Evolutionary conservation across 148 eudicot species (phyloP), one percentile per base, ranked within the genome.

Genomic region (Nepenthes mirabilis): DNA sequence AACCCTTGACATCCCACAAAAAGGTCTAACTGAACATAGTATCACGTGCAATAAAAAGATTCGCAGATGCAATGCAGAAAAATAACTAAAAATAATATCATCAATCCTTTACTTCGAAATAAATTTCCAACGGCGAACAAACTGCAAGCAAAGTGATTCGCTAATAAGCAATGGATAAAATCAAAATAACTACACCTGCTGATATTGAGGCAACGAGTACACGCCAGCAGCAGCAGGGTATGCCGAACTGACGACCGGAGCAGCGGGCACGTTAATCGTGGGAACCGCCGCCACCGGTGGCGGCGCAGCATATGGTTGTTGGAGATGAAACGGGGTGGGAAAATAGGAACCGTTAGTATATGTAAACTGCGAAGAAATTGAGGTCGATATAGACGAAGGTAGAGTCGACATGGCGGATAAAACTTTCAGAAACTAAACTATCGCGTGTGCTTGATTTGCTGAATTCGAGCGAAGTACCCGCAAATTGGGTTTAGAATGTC

Each of bases 281-380:
- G 37, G 74, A 35, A 14, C 65, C 65, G 32, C 69, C 5, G 75
- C 11, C 43, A 76, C 62, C 33, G 73, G 68, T 14, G 76, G 63
- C 23, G 82, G 73, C 55, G 60, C 83, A n/a, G 65, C 69, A 75
- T 80, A 79, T 14, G 79, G 72, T 54, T 86, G 84, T 69, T 91
- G 96, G 9, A 91, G 82, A 69, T 91, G 96, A 65, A 91, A 85
- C 23, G 97, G 94, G 66, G 86, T 83, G 52, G 95, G 95, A 52
- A 91, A 91, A 72, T 85, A 81, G 6, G 90, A 51, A 13, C 67
- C 75, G 37, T 63, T 76, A 2, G 82, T 58, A 64, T 87, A 81
- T 0, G 87, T 75, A 68, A 75, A 83, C 43, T 87, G 91, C 8
- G 85, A 68, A 2, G 86, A 77, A 3, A 47, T 32, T 32, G 83